phyloP scores from a whole-genome alignment of 306 rosid genomes.

The Lupinus albus region DNA sequence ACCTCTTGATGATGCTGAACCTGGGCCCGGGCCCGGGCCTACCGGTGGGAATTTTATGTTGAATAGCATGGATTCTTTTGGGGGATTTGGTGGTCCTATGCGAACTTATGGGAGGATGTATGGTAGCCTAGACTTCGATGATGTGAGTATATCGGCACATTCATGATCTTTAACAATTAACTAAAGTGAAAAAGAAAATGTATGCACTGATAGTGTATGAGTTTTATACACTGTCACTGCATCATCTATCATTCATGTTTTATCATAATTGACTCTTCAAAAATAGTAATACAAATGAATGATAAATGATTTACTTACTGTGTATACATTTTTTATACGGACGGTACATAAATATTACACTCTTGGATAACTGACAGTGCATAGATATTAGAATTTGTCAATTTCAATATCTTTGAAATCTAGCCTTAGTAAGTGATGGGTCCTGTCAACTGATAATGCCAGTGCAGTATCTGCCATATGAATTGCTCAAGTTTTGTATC shows the following conservation, averaged over 20 bases:
- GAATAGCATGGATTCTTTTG: slow-evolving; percentile 64
- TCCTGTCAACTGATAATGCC: background rate
- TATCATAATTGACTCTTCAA: no score
- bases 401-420: slow-evolving; percentile 3
- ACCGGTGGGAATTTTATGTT: slow-evolving; percentile 61
- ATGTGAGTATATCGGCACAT: slow-evolving; percentile 58
- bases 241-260: no score
- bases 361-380: no score
- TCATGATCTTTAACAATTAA: slow-evolving; percentile 22
- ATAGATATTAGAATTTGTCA: slow-evolving; percentile 21
- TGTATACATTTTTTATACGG: no score
- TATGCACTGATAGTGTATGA: no score
- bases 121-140: slow-evolving; percentile 83
- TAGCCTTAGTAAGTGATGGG: slow-evolving; percentile 11
- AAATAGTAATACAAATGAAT: no score
- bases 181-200: background rate
- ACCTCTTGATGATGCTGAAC: slow-evolving; percentile 68
- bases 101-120: slow-evolving; percentile 94
- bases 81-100: slow-evolving; percentile 82
- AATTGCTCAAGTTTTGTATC: background rate
- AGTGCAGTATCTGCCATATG: slow-evolving; percentile 18
- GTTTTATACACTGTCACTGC: no score
- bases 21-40: slow-evolving; percentile 48
- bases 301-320: no score
- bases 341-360: no score